Evolutionary conservation across 139 green algal genomes (phyloP).

Genomic region (Asterochloris sp.): DNA sequence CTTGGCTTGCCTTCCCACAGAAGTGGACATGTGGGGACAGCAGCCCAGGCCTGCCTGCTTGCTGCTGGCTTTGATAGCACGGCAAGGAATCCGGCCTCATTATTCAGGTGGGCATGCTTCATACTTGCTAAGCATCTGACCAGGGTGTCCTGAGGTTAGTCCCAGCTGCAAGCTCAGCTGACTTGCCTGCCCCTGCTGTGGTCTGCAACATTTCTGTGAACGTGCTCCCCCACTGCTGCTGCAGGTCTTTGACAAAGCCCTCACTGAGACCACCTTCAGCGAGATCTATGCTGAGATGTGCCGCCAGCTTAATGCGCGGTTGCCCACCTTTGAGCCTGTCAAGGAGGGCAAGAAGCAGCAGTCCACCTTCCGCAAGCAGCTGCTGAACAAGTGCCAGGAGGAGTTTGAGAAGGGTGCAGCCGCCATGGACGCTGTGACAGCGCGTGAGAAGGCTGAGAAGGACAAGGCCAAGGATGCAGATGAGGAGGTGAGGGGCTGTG

Average conservation of each 20-base stretch:
- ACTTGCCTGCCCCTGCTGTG: too few species aligned
- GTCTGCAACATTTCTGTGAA: too few species aligned
- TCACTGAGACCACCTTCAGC: conserved; percentile 93
- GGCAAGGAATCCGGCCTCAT: too few species aligned
- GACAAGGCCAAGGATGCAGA: conserved; percentile 32
- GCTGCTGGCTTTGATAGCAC: too few species aligned
- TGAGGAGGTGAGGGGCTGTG: background rate
- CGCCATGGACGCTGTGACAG: conserved; percentile 56
- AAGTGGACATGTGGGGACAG: too few species aligned
- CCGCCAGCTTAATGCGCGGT: conserved; percentile 25
- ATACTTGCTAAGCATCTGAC: background rate
- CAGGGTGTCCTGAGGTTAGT: background rate
- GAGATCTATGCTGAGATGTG: conserved; percentile 92
- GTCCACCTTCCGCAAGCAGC: conserved; percentile 52
- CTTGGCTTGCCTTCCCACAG: too few species aligned
- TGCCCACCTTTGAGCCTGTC: conserved; percentile 32
- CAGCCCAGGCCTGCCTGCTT: too few species aligned
- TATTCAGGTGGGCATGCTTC: background rate
- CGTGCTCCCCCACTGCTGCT: background rate
- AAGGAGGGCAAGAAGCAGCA: background rate
- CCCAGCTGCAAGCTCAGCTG: background rate
- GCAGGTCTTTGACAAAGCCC: conserved; percentile 96
- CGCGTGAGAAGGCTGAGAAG: conserved; percentile 54
- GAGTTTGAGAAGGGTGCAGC: conserved; percentile 85
- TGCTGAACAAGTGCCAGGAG: conserved; percentile 98